A percentile compares a stretch with the other conserved stretches of the same genome.
phyloP scores from a whole-genome alignment of 352 stramenopile species.

The Salisapilia sapeloensis region DNA sequence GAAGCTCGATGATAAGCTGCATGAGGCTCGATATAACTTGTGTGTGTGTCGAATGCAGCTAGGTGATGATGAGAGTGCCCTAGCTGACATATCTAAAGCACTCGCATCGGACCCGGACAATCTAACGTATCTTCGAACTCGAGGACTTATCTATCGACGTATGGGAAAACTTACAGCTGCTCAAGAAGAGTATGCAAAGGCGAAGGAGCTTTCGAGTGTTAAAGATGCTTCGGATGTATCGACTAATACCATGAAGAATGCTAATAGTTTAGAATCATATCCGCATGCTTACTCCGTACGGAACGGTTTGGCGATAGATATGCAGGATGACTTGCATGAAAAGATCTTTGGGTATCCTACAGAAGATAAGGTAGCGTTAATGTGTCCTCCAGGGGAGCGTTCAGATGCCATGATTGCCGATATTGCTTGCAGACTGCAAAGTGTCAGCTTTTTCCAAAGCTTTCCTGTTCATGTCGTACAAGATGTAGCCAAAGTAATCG shows the following conservation, averaged over 20 bases:
- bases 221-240: not conserved
- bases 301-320: too few relatives aligned
- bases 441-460: constrained; percentile 47
- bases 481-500: constrained; percentile 21
- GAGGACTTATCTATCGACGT: constrained; percentile 31
- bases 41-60: constrained; percentile 29
- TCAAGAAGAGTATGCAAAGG: constrained; percentile 30
- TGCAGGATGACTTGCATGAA: constrained; percentile 43
- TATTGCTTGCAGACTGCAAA: constrained; percentile 32
- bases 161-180: constrained; percentile 25
- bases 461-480: constrained; percentile 23
- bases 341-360: constrained; percentile 54
- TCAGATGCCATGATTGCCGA: constrained; percentile 17
- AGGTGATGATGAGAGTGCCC: constrained; percentile 17
- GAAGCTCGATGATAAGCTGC: constrained; percentile 22
- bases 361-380: constrained; percentile 38
- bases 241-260: not conserved
- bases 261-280: too few relatives aligned
- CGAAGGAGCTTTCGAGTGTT: constrained; percentile 4
- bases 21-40: constrained; percentile 49
- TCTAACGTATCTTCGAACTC: constrained; percentile 28
- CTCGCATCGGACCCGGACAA: constrained; percentile 19
- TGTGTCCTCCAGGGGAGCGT: constrained; percentile 19
- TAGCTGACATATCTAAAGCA: constrained; percentile 17
- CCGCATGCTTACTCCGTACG: too few relatives aligned